Base-by-base conservation (phyloP, 805 yeast genomes). In the Zygosaccharomyces pseudorouxii region DNA sequence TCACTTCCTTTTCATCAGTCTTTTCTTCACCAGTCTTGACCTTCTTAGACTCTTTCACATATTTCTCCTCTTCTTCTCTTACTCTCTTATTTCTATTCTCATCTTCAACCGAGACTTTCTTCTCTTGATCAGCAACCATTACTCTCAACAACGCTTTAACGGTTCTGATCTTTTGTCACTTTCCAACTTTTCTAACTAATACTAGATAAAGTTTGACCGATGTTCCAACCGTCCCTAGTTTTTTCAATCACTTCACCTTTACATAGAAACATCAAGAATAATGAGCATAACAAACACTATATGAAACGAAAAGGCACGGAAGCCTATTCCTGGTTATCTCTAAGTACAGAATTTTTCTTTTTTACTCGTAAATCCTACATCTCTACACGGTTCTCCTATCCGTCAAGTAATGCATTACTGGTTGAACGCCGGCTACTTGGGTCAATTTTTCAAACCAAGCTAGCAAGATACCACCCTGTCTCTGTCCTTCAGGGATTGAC, bases 401-500 rank as follows among this genome's bases (percentile, higher is more conserved):
- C 38, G 89, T 79, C 68, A 89, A 75, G 67, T 81, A 89, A 58
- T 96, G 81, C 44, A 86, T 86, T 57, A 93, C 83, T 38, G 96
- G 86, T 10, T 96, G 96, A 63, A 85, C 82, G 16, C 98, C 98
- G 12, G 90, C 80, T 18, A 79, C 71, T 52, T 85, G 95, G 31
- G 88, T 82, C 16, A 92, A 79, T 69, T 89, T 89, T 57, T 92
- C 97, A 64, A 84, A 88, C 99, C 99, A 93, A 28, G 84, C 80
- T 58, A 93, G 78, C 57, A 93, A 68, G 41, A 84, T 75, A 41
- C 96, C 96, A 16, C 97, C 96, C 54, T 84, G 89, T 59, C 84
- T 86, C 55, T 88, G 87, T 9, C 93, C 90, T 56, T 80, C 82
- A 27, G 82, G 77, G 9, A 82, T 70, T 39, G 82, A 72, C 96